A percentile compares a stretch with the other conserved stretches of the same genome.
Conservation (phyloP, 345 rosid genomes). For the Bruguiera gymnorhiza region DNA sequence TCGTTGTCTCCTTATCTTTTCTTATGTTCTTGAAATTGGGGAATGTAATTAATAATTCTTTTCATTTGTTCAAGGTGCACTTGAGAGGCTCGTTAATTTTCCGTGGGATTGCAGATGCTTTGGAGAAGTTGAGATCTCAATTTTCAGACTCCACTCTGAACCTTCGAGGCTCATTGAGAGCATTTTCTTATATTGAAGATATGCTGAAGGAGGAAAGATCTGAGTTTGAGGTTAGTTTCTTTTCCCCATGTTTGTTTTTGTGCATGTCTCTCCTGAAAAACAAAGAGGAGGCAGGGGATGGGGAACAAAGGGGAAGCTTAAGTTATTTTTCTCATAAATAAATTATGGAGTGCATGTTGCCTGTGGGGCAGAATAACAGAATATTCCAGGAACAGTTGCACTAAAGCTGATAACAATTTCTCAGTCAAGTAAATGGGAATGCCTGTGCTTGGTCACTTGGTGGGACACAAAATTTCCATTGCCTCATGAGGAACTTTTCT, state of each 20-base stretch:
- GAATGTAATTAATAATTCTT: conserved; percentile 11
- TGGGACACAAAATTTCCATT: background rate
- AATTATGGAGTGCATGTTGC: background rate
- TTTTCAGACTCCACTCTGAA: conserved; percentile 43
- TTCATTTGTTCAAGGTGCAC: conserved; percentile 46
- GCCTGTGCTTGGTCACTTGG: background rate
- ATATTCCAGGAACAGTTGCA: too few relatives aligned
- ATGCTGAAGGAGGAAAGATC: conserved; percentile 59
- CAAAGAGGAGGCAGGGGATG: background rate
- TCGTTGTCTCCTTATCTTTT: background rate
- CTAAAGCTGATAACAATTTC: too few relatives aligned
- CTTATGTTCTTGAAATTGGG: background rate
- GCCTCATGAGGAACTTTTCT: background rate
- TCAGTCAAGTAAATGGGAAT: background rate
- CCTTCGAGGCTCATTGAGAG: conserved; percentile 41
- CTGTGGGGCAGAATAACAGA: background rate
- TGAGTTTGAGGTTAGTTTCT: conserved; percentile 62
- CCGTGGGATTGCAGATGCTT: conserved; percentile 44
- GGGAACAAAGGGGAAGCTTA: background rate
- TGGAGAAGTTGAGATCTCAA: conserved; percentile 48
- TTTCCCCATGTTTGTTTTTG: background rate
- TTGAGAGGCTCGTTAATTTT: conserved; percentile 58
- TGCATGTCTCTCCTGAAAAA: background rate
- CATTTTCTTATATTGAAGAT: conserved; percentile 54
- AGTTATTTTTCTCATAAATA: background rate